phyloP scores from a whole-genome alignment of 78 protist genomes.

The Tieghemostelium lacteum region DNA sequence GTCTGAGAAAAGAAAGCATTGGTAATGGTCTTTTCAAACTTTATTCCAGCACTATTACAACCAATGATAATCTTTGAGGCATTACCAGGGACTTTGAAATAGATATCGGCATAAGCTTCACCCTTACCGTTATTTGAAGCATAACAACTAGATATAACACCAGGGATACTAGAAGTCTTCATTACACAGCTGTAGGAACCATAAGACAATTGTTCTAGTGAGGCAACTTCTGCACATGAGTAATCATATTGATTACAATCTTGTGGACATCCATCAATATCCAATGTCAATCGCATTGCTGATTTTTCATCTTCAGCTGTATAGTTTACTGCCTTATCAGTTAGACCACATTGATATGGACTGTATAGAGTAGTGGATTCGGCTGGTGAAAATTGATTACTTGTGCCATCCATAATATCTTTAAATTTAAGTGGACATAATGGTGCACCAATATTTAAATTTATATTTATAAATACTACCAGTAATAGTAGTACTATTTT shows the following conservation, averaged over 20 bases:
- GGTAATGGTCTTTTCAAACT: neutral
- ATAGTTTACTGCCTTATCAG: neutral
- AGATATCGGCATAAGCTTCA: slow-evolving; percentile 9
- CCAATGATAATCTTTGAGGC: neutral
- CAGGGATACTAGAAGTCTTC: neutral
- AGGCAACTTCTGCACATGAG: slow-evolving; percentile 1
- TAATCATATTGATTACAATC: neutral
- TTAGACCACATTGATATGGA: neutral
- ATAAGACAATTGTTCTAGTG: slow-evolving; percentile 1
- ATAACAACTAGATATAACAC: slow-evolving; percentile 9
- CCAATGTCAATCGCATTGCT: neutral
- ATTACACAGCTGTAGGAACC: slow-evolving; percentile 5
- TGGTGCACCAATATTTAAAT: neutral
- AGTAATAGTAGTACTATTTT: too few relatives aligned
- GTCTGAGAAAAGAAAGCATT: neutral
- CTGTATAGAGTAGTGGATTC: too few relatives aligned
- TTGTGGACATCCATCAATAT: slow-evolving; percentile 19
- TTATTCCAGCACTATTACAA: neutral
- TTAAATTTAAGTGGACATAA: neutral
- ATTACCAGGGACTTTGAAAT: slow-evolving; percentile 10
- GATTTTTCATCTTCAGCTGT: too few relatives aligned
- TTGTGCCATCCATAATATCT: neutral
- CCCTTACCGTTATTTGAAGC: neutral
- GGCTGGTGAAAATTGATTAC: neutral
- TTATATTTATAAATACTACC: neutral